Conservation (phyloP, 164 flowering plant species). For the Stephania yunnanensis region DNA sequence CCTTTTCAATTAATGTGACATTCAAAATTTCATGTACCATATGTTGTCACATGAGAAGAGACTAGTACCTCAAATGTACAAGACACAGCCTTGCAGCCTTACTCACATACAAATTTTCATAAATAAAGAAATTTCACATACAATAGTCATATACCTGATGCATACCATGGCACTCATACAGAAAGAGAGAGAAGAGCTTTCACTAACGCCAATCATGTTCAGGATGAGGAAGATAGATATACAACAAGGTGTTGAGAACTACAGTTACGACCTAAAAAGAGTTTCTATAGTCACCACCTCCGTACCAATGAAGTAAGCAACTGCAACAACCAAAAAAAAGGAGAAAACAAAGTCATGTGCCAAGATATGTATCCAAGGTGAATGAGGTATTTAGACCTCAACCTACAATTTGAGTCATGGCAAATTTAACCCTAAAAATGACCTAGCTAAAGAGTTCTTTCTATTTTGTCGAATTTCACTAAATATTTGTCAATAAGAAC, state of each 20-base stretch:
- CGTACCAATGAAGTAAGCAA: conserved; percentile 77
- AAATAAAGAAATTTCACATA: neutral
- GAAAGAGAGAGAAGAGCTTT: neutral
- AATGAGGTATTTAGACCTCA: neutral
- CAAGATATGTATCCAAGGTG: neutral
- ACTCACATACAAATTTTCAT: neutral
- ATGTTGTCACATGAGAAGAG: neutral
- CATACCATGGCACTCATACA: conserved; percentile 2
- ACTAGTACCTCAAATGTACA: neutral
- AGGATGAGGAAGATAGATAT: neutral
- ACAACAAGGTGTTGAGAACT: neutral
- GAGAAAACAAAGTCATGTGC: neutral
- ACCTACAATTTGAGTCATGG: neutral
- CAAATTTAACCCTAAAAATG: neutral
- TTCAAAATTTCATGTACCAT: neutral
- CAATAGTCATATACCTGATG: neutral
- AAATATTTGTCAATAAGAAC: neutral
- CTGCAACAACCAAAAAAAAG: conserved; percentile 37
- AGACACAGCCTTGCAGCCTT: neutral
- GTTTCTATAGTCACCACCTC: conserved; percentile 48
- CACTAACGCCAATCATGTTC: neutral
- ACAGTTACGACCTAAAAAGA: neutral
- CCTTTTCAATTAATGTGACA: neutral
- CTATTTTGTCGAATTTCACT: neutral
- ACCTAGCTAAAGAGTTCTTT: neutral